phyloP scores from a whole-genome alignment of 1,284 basidiomycete genomes.

The Cyathus pygmaeus region DNA sequence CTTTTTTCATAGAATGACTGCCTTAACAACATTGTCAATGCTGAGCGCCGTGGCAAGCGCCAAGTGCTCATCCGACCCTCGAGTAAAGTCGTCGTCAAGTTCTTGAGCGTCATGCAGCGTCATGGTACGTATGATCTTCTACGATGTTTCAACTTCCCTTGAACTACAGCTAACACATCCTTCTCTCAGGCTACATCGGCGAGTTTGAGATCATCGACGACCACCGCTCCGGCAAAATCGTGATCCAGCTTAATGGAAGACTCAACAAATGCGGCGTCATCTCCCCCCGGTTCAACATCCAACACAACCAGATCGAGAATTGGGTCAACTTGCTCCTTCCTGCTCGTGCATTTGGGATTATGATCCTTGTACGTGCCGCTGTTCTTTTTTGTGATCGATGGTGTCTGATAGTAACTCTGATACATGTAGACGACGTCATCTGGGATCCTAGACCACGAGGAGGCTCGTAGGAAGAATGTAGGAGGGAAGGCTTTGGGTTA shows the following conservation, averaged over 20 bases:
- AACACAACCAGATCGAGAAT: slow-evolving; percentile 90
- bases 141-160: background rate
- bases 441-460: slow-evolving; percentile 99
- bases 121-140: slow-evolving; percentile 84
- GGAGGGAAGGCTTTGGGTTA: slow-evolving; percentile 92
- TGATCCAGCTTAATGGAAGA: slow-evolving; percentile 97
- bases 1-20: slow-evolving; percentile 79
- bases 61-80: slow-evolving; percentile 96
- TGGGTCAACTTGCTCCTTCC: slow-evolving; percentile 96
- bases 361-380: slow-evolving; percentile 90
- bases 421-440: slow-evolving; percentile 89
- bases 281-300: slow-evolving; percentile 97
- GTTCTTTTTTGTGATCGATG: background rate
- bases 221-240: slow-evolving; percentile 98
- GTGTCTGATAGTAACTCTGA: too few relatives aligned
- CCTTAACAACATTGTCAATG: slow-evolving; percentile 98
- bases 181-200: slow-evolving; percentile 90
- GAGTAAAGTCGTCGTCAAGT: slow-evolving; percentile 96
- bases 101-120: slow-evolving; percentile 96
- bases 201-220: slow-evolving; percentile 99
- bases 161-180: slow-evolving; percentile 70
- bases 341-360: slow-evolving; percentile 95
- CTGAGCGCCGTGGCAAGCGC: slow-evolving; percentile 97
- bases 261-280: slow-evolving; percentile 99
- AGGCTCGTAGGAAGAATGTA: slow-evolving; percentile 98